A percentile compares a stretch with the other conserved stretches of the same genome.
Evolutionary conservation across 139 green algal species (phyloP).

Genomic region (Coelastrella sp.): DNA sequence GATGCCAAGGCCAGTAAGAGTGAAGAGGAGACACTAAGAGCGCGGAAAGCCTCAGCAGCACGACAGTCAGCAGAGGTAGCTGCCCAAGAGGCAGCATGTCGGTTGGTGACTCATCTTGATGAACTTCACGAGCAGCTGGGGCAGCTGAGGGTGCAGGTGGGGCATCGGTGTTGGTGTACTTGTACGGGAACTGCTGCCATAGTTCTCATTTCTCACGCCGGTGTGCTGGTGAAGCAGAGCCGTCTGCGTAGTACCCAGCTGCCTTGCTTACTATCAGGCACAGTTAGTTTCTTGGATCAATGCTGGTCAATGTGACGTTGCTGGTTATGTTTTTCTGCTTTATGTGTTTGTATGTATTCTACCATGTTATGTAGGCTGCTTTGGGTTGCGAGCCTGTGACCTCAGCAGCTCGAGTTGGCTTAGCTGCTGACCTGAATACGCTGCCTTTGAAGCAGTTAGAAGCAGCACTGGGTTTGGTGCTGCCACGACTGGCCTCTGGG

Average conservation of each 20-base stretch:
- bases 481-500: conserved; percentile 29
- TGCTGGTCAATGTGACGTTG: too few relatives aligned
- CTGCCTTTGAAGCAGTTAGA: conserved; percentile 43
- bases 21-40: conserved; percentile 35
- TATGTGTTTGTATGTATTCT: conserved; percentile 37
- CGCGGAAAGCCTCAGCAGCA: conserved; percentile 27
- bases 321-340: too few relatives aligned
- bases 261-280: too few relatives aligned
- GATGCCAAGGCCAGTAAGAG: neutral
- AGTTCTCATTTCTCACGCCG: too few relatives aligned
- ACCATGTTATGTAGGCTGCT: conserved; percentile 49
- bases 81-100: conserved; percentile 32
- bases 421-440: conserved; percentile 8
- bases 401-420: conserved; percentile 13
- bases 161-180: too few relatives aligned
- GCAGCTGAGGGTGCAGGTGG: conserved; percentile 46
- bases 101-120: conserved; percentile 54
- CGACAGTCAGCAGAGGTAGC: conserved; percentile 8
- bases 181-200: too few relatives aligned
- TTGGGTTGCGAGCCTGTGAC: conserved; percentile 58
- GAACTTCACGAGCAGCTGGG: conserved; percentile 53
- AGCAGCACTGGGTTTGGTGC: conserved; percentile 40
- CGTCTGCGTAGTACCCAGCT: too few relatives aligned
- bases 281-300: too few relatives aligned
- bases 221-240: too few relatives aligned